Evolutionary conservation across 2,329 filamentous ascomycete genomes (phyloP).

Genomic region (Chrysoporthe cubensis): DNA sequence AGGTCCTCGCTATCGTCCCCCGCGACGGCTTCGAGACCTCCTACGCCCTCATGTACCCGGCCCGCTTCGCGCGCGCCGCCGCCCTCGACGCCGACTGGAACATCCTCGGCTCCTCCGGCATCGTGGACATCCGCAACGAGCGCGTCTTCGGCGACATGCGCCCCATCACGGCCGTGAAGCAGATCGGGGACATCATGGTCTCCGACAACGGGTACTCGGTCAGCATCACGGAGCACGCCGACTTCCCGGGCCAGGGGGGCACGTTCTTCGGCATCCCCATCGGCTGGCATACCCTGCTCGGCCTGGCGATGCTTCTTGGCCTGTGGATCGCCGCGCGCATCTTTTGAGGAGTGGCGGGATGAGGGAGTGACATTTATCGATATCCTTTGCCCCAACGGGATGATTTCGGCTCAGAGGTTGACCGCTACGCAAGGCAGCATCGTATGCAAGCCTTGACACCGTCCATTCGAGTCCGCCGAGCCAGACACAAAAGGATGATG

Average conservation of each 20-base stretch:
- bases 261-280: constrained; percentile 1
- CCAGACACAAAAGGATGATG: background rate
- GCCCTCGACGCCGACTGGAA: constrained; percentile 14
- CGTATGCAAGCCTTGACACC: background rate
- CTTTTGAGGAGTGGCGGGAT: background rate
- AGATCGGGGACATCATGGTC: constrained; percentile 5
- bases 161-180: constrained; percentile 11
- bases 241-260: constrained; percentile 9
- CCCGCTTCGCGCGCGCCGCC: constrained; percentile 12
- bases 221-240: background rate
- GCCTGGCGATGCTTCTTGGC: background rate
- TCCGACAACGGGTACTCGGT: constrained; percentile 1
- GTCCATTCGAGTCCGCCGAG: background rate
- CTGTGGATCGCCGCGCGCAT: constrained; percentile 4
- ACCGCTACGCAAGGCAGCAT: background rate
- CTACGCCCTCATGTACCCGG: constrained; percentile 2
- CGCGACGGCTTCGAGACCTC: constrained; percentile 21
- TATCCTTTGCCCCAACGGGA: background rate
- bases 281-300: constrained; percentile 6
- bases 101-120: constrained; percentile 18
- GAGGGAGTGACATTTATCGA: background rate
- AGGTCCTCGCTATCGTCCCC: constrained; percentile 15
- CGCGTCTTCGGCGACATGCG: background rate
- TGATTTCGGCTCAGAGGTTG: background rate
- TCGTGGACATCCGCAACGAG: constrained; percentile 13